Evolutionary conservation across 345 rosid genomes (phyloP).

Genomic region (Hirschfeldia incana): DNA sequence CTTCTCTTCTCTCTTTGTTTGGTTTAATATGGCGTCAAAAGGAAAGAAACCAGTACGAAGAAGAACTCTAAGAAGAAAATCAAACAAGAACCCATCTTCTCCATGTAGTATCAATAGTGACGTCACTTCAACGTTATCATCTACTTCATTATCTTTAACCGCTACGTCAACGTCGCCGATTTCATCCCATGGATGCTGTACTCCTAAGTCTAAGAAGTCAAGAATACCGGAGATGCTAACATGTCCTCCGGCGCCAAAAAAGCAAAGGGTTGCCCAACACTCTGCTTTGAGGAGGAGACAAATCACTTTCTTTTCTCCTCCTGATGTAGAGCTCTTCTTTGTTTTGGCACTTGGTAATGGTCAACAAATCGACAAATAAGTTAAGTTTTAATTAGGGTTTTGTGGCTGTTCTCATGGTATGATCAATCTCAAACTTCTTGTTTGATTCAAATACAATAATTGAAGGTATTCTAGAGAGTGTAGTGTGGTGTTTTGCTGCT

Average conservation of each 20-base stretch:
- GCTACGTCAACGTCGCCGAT: conserved; percentile 28
- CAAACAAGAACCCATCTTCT: conserved; percentile 34
- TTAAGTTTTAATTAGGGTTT: conserved; percentile 33
- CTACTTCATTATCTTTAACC: conserved; percentile 17
- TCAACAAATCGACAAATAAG: conserved; percentile 47
- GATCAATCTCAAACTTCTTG: conserved; percentile 9
- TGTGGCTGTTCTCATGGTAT: conserved; percentile 6
- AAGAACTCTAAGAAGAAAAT: conserved; percentile 19
- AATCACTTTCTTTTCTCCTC: conserved; percentile 83
- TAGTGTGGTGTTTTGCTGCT: conserved; percentile 20
- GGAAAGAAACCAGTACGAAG: conserved; percentile 21
- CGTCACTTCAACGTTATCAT: conserved; percentile 31
- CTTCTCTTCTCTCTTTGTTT: not conserved
- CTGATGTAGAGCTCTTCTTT: conserved; percentile 93
- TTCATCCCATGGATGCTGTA: conserved; percentile 50
- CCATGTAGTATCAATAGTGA: conserved; percentile 33
- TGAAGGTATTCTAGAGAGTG: conserved; percentile 28
- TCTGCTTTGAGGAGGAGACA: conserved; percentile 55
- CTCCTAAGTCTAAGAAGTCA: conserved; percentile 76
- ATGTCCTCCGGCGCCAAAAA: conserved; percentile 97
- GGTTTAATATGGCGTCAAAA: conserved; percentile 38
- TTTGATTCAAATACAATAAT: conserved; percentile 22
- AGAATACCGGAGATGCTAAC: conserved; percentile 72
- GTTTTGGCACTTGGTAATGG: conserved; percentile 51
- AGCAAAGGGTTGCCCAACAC: conserved; percentile 55